Evolutionary conservation across 495 filamentous ascomycete genomes (phyloP), one percentile per base, ranked within the genome.

Genomic region (Daldinia grandis): DNA sequence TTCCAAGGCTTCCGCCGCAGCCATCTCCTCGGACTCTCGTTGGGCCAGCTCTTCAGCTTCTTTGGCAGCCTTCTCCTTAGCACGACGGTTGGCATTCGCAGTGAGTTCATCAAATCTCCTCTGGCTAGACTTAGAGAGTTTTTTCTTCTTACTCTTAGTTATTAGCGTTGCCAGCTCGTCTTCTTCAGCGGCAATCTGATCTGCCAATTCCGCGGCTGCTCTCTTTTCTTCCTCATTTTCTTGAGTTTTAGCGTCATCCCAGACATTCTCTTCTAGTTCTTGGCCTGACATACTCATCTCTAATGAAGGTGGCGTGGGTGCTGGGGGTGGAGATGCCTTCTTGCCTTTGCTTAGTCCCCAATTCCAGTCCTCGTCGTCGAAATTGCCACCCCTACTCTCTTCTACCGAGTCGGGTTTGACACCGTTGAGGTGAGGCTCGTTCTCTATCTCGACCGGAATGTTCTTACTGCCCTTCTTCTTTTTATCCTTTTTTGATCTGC

Each of bases 381-480:
- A 71, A 38, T 80, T 79, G 19, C 68, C 75, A 37, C 68, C 76
- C 61, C 79, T 82, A 14, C 74, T 74, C 67, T 84, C 80, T 71
- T 83, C 81, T 25, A 82, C 78, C 9, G 77, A 78, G 42, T 80
- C 78, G 14, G 80, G 79, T 57, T 81, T 76, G 25, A 80, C 67
- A 24, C 73, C 68, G 10, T 78, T 75, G 30, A 79, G 69, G 30
- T 76, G 73, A 58, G 69, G 64, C 50, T 77, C 78, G 5, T 78
- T 76, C 15, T 79, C 72, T 17, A 82, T 71, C 62, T 82, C 81
- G 19, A 84, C 65, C 0, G 79, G 77, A n/a, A 72, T 53, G 27
- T 80, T 82, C 68, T 80, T 81, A 51, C 65, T 74, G 40, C 66
- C 68, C 58, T 83, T 83, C 68, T 80, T 80, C 69, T 82, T 83